These are phyloP conservation scores for Davidsoniella virescens DNA, from an alignment of 2,329 filamentous ascomycete genomes.

Conservation along the genomic window DNA sequence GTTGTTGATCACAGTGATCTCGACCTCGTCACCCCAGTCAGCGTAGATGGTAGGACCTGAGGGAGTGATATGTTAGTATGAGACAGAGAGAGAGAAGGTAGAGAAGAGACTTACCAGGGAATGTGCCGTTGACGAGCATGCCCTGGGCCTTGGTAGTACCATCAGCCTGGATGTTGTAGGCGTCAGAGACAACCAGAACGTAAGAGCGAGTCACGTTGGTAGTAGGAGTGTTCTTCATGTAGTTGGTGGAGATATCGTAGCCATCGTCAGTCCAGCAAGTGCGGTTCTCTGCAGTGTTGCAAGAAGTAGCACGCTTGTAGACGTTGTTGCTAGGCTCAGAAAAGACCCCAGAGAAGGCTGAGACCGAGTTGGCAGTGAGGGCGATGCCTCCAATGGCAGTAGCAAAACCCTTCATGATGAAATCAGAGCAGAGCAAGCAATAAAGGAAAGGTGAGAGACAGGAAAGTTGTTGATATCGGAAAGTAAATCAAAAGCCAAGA, in stretches of 20 bases:
- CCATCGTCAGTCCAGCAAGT: constrained; percentile 16
- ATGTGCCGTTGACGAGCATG: constrained; percentile 17
- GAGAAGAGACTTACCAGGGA: constrained; percentile 12
- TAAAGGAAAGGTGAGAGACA: not conserved
- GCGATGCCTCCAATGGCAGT: constrained; percentile 5
- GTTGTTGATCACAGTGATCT: constrained; percentile 51
- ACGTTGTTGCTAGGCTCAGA: constrained; percentile 17
- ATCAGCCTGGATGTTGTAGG: constrained; percentile 12
- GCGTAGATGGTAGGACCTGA: constrained; percentile 13
- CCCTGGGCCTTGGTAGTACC: constrained; percentile 14
- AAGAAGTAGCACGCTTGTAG: constrained; percentile 14
- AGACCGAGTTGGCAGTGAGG: constrained; percentile 9
- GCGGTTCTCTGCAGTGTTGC: constrained; percentile 16
- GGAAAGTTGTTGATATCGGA: not conserved
- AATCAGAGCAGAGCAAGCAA: constrained; percentile 5
- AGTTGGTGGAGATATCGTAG: constrained; percentile 19
- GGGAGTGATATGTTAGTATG: constrained; percentile 1
- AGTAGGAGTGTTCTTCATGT: constrained; percentile 20
- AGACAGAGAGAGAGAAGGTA: not conserved
- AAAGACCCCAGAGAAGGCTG: constrained; percentile 6
- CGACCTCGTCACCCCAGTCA: constrained; percentile 33
- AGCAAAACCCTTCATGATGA: constrained; percentile 11
- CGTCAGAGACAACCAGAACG: constrained; percentile 13
- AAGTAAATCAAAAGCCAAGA: not conserved
- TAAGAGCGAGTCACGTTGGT: constrained; percentile 17